A percentile compares a stretch with the other conserved stretches of the same genome.
These are phyloP conservation scores for Acacia melanoxylon DNA, from an alignment of 306 rosid genomes.

Conservation along the genomic window DNA sequence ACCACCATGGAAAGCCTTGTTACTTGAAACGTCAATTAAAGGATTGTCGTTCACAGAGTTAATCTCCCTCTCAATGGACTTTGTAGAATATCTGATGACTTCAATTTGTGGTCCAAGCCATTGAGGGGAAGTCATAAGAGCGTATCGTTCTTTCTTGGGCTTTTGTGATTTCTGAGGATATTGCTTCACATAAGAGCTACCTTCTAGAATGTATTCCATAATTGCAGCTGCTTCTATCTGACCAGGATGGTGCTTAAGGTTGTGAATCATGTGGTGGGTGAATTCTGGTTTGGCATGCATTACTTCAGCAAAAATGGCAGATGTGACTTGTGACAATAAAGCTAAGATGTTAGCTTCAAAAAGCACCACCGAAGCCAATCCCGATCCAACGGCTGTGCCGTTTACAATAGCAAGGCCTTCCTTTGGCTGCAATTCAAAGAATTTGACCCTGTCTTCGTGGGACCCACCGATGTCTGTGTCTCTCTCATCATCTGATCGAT, in stretches of 20 bases:
- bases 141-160: slow-evolving; percentile 48
- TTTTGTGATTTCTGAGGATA: slow-evolving; percentile 22
- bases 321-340: slow-evolving; percentile 37
- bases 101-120: slow-evolving; percentile 60
- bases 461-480: not conserved
- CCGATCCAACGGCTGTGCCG: slow-evolving; percentile 50
- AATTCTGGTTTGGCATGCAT: slow-evolving; percentile 49
- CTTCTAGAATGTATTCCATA: slow-evolving; percentile 50
- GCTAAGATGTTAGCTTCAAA: slow-evolving; percentile 49
- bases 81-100: slow-evolving; percentile 42
- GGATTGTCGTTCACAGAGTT: slow-evolving; percentile 56
- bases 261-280: slow-evolving; percentile 49
- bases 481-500: not conserved
- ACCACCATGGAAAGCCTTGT: slow-evolving; percentile 43
- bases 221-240: slow-evolving; percentile 55
- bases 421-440: slow-evolving; percentile 48
- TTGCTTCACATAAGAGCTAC: slow-evolving; percentile 44
- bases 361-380: slow-evolving; percentile 43
- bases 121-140: slow-evolving; percentile 53
- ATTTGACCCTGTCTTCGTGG: not conserved
- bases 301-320: slow-evolving; percentile 47
- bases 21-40: slow-evolving; percentile 39
- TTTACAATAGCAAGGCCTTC: slow-evolving; percentile 50
- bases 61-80: slow-evolving; percentile 49
- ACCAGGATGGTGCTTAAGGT: slow-evolving; percentile 49